Base-by-base conservation (phyloP, 345 rosid genomes). In the Gossypium thurberi region DNA sequence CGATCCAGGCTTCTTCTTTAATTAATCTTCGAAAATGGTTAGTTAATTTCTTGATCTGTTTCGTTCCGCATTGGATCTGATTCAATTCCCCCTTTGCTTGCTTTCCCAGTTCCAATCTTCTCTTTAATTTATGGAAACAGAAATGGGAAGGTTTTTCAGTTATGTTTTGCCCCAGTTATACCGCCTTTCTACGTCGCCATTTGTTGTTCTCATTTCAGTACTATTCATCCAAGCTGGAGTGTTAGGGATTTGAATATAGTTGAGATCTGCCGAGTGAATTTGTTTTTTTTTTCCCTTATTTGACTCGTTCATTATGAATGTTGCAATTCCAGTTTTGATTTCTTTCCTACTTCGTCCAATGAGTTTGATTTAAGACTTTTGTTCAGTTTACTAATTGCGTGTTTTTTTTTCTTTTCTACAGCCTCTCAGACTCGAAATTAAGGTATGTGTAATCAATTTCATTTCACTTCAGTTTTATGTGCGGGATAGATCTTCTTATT, bases 361-460 rank as follows among this genome's bases (percentile, higher is more conserved):
- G 64, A 74, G 28, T 56, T 65, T 48, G 51, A 15, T 69, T 48
- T 4, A 42, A 40, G 74, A 53, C 64, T 66, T 64, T 63, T 48
- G 68, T 43, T 66, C 69, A 23, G 55, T 69, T 44, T 46, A 64
- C 74, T 79, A 81, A 79, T 75, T 69, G 21, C 26, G 9, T 70
- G 53, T 1, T 75, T 12, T 8, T 12, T 8, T 70, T 70, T 63
- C 50, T 76, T 53, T 76, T 72, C 18, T 69, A 75, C 90, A 86
- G 90, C 84, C 83, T 52, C 84, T 86, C 73, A 75, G 82, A 73
- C 84, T 84, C 8, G 83, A 81, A 69, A 81, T 78, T 72, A 80
- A 84, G 90, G 88, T 86, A 81, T 28, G 60, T 53, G 25, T 28
- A 52, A 68, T 58, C 58, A 15, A 59, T 72, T 18, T 62, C 53